Conservation (phyloP, 805 yeast genomes). For the Suhomyces sp. region DNA sequence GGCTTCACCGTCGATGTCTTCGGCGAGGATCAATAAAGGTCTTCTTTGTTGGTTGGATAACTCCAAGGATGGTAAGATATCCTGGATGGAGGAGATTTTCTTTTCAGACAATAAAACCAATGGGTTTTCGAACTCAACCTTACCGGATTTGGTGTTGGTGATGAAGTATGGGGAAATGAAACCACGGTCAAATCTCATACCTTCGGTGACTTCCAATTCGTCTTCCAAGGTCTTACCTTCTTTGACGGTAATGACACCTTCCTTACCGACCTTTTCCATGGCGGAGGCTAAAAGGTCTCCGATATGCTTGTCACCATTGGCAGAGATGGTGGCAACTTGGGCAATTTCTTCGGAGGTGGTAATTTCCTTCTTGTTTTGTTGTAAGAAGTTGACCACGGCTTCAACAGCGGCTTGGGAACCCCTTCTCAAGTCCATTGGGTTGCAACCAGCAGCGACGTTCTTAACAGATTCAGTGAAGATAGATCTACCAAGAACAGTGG, state of each 20-base stretch:
- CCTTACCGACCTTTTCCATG: conserved; percentile 98
- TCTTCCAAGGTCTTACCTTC: conserved; percentile 97
- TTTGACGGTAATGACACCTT: conserved; percentile 97
- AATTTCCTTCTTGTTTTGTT: conserved; percentile 84
- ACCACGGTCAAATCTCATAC: conserved; percentile 98
- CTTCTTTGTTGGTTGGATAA: conserved; percentile 90
- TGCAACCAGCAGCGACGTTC: conserved; percentile 98
- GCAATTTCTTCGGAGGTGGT: conserved; percentile 94
- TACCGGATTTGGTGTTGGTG: conserved; percentile 88
- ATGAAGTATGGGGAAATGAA: conserved; percentile 95
- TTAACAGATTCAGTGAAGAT: conserved; percentile 93
- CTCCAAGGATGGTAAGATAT: conserved; percentile 89
- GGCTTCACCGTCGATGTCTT: conserved; percentile 97
- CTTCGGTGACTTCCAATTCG: conserved; percentile 93
- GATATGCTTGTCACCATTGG: conserved; percentile 92
- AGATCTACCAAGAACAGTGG: conserved; percentile 93
- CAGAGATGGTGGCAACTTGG: conserved; percentile 97
- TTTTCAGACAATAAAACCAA: conserved; percentile 84
- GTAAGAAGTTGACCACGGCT: conserved; percentile 82
- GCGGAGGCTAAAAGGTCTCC: conserved; percentile 91
- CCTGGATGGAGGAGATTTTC: conserved; percentile 87
- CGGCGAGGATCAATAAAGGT: conserved; percentile 90
- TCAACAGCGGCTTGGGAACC: conserved; percentile 97
- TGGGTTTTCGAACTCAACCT: conserved; percentile 95
- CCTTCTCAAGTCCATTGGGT: conserved; percentile 97